Evolutionary conservation across 306 rosid species (phyloP), one percentile per base, ranked within the genome.

Genomic region (Rosa chinensis): DNA sequence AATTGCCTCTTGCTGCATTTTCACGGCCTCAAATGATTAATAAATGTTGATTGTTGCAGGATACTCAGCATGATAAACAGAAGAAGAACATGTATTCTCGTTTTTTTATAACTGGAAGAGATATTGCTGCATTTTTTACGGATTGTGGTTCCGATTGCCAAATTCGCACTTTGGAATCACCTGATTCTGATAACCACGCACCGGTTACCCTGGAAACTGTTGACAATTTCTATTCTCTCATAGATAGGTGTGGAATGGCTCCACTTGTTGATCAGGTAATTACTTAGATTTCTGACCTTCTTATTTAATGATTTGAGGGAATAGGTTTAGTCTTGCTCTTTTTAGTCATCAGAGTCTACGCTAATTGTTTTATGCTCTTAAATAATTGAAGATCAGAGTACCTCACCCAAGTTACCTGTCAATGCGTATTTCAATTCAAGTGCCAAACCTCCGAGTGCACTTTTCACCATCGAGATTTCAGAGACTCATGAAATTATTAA

Each of bases 171-270:
- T 66, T 87, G 77, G 87, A 82, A 44, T 74, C 66, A 71, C 84
- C 88, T 75, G 80, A 59, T 72, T 25, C 82, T 87, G 89, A 81
- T 76, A 70, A 67, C 78, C 86, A 85, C 59, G 70, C 70, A 55
- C 63, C 92, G 70, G 79, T 89, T 72, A 50, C 39, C 47, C 67
- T 63, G 7, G 68, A 81, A 52, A 77, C 79, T 58, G 80, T 72
- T 80, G 90, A 83, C 78, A 89, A 77, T 76, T 85, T 84, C 53
- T 92, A 81, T 84, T 80, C 95, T 76, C 90, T 95, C n/a, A 78
- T 95, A 86, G 99, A 95, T 86, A 88, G 95, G 85, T 93, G 94
- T 90, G 99, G 99, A 83, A 93, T 91, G 92, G 98, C 94, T 40
- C 97, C 93, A 50, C 89, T 95, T 76, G 94, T 93, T 75, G 93